These are phyloP conservation scores for Botrytis medusae DNA, from an alignment of 2,329 filamentous ascomycete species.

Conservation along the genomic window DNA sequence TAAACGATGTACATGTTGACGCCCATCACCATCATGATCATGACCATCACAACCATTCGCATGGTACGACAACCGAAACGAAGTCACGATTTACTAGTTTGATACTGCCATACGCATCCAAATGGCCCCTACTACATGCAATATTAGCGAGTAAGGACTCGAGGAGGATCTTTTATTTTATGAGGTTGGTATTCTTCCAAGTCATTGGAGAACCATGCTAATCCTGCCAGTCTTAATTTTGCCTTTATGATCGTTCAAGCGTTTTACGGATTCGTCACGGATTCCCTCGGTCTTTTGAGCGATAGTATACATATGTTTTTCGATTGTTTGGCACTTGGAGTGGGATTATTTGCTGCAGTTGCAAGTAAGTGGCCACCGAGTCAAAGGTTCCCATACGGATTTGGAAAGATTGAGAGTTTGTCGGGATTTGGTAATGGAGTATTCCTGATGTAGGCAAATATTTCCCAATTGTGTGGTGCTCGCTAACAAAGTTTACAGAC, in stretches of 20 bases:
- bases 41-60: constrained; percentile 33
- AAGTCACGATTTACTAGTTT: constrained; percentile 71
- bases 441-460: constrained; percentile 72
- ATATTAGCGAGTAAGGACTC: constrained; percentile 91
- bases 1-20: constrained; percentile 26
- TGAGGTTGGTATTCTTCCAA: constrained; percentile 60
- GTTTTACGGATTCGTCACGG: constrained; percentile 89
- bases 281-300: constrained; percentile 90
- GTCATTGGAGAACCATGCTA: constrained; percentile 24
- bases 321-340: constrained; percentile 87
- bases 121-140: constrained; percentile 77
- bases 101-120: constrained; percentile 67
- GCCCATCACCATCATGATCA: constrained; percentile 32
- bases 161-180: constrained; percentile 94
- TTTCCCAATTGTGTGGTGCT: neutral
- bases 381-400: constrained; percentile 86
- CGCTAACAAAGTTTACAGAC: constrained; percentile 48
- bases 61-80: constrained; percentile 39
- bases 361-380: constrained; percentile 97
- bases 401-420: constrained; percentile 94
- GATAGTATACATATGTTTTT: constrained; percentile 99
- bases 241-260: constrained; percentile 92
- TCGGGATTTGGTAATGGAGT: constrained; percentile 97
- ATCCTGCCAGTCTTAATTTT: constrained; percentile 72
- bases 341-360: constrained; percentile 87